Evolutionary conservation across 2,329 filamentous ascomycete genomes (phyloP), one percentile per base, ranked within the genome.

Genomic region (Neofusicoccum cordaticola): DNA sequence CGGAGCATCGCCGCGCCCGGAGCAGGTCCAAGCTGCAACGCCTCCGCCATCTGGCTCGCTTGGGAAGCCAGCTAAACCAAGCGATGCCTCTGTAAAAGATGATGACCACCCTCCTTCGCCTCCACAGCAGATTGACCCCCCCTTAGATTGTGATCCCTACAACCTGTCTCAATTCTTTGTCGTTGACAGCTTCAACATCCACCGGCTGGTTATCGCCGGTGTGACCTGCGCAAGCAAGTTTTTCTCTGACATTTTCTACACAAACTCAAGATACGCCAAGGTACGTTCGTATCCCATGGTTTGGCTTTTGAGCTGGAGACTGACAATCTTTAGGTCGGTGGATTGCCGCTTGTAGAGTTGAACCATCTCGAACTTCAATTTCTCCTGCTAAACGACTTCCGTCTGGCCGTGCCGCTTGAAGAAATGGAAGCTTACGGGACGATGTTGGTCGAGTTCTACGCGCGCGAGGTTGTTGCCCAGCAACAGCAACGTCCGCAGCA

Each of bases 181-280:
- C 45, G 95, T 98, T 11, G 95, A 99, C 79, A 98, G 95, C 80
- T 99, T 95, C 82, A 99, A 99, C 79, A 98, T 99, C 68, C 95
- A 99, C 75, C 89, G 95, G 63, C 83, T 99, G 63, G 93, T 98
- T 63, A 99, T 99, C 75, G 92, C 95, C 2, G 95, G 94, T 41
- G 95, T 99, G 50, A 99, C 95, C 2, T 98, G 95, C 78, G 93
- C 95, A 4, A 98, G 94, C 86, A 99, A 99, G 79, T 99, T 98
- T 84, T 99, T 99, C 79, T 98, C 94, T 4, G 88, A 99, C 79
- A 94, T 98, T 45, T 99, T 99, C 73, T 99, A 98, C 76, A 99
- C 95, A 9, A 99, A 99, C 78, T 98, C 95, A 63, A 87, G 95
- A 88, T 99, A 99, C 77, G 95, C 95, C 66, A 99, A 98, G 90